Evolutionary conservation across 1,284 basidiomycete species (phyloP), one percentile per base, ranked within the genome.

Genomic region (Sanghuangporus baumii): DNA sequence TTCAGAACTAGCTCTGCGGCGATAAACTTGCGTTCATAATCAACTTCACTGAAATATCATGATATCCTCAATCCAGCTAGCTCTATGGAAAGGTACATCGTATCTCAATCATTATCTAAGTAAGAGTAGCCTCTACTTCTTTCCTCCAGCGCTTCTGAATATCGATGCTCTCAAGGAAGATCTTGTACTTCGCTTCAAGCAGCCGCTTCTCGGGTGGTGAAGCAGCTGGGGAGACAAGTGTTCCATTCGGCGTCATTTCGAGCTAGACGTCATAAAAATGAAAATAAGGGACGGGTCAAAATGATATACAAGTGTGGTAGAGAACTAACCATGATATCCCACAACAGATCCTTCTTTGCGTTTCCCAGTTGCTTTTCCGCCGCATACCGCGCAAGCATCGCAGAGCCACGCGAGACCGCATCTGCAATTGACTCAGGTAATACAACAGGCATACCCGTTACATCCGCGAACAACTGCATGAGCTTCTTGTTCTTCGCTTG

Each of bases 301-400:
- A 47, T 16, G 54, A 18, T 8, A 9, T 9, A n/a, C 16, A 8
- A 47, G 38, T 38, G 0, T 36, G 23, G 48, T 16, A 55, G 7
- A 41, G 37, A 52, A 72, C 82, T 58, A 61, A 88, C 94, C 96
- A 99, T 99, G 68, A 96, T 89, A 56, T 88, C 81, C 96, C 96
- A 99, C 66, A 98, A 78, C 68, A 88, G 83, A 64, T 80, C 78
- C 64, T 80, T 78, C 64, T 82, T 71, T 65, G 71, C 70, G 65
- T 67, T 68, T 67, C 67, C 66, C 57, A 71, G 70, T 16, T 72
- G 70, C 38, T 83, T 79, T 65, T 94, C 89, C 18, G 85, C 85
- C 0, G 96, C 96, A 70, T 94, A 93, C 51, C 93, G 81, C 3
- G 91, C 96, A 18, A 99, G 82, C 88, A 99, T 97, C 4, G 96